phyloP scores from a whole-genome alignment of 768 basidiomycete genomes.

The Tricholoma hemisulphureum region DNA sequence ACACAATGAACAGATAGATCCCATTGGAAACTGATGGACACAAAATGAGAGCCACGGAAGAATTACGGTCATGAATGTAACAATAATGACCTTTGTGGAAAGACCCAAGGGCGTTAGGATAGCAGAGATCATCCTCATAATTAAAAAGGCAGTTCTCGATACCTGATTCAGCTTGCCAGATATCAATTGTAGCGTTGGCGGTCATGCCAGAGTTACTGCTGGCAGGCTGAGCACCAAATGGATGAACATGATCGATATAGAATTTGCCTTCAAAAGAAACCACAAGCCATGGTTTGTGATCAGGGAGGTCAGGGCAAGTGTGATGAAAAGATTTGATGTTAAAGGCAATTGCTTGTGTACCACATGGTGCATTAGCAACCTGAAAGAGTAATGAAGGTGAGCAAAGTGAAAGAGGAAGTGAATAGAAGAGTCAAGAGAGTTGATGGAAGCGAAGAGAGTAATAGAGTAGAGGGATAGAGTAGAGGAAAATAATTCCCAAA shows the following conservation, averaged over 20 bases:
- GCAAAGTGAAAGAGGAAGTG: background rate
- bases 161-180: background rate
- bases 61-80: too few species aligned
- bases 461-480: too few species aligned
- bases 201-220: conserved; percentile 23
- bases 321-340: conserved; percentile 24
- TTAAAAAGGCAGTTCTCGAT: background rate
- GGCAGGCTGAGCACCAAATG: conserved; percentile 17
- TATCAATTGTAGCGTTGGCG: conserved; percentile 12
- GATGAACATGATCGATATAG: conserved; percentile 22
- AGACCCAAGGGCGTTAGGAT: too few species aligned
- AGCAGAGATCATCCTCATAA: background rate
- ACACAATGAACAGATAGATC: too few species aligned
- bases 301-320: too few species aligned
- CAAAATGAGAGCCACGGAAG: too few species aligned
- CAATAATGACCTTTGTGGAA: too few species aligned
- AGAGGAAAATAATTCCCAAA: too few species aligned
- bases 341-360: conserved; percentile 20
- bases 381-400: conserved; percentile 4
- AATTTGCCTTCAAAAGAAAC: conserved; percentile 5
- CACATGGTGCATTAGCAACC: conserved; percentile 18
- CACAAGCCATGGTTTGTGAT: too few species aligned
- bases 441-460: too few species aligned
- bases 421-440: background rate
- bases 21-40: too few species aligned